Conservation (phyloP, 2,329 filamentous ascomycete species). For the Chaetomiaceae sp. region DNA sequence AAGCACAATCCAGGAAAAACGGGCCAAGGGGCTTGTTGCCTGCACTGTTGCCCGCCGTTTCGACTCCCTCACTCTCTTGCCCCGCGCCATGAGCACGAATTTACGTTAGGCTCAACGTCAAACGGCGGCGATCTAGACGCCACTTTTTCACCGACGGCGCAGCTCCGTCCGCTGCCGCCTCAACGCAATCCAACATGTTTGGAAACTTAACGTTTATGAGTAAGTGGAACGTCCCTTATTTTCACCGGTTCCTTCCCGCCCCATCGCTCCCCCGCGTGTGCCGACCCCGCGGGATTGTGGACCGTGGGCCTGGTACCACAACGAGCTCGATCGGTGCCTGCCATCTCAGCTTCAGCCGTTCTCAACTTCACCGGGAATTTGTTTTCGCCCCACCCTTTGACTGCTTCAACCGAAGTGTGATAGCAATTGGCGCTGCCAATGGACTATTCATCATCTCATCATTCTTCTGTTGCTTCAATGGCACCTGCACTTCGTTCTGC, state of each 20-base stretch:
- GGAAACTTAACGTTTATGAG: slow-evolving; percentile 31
- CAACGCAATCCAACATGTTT: slow-evolving; percentile 39
- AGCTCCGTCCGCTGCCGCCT: neutral
- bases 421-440: too few species aligned
- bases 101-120: too few species aligned
- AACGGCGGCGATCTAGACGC: neutral
- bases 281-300: slow-evolving; percentile 16
- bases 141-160: neutral
- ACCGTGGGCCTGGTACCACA: neutral
- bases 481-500: neutral
- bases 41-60: neutral
- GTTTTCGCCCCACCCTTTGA: too few species aligned
- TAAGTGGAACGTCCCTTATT: slow-evolving; percentile 8
- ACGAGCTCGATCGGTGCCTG: neutral
- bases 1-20: too few species aligned
- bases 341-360: neutral
- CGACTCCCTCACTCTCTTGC: too few species aligned
- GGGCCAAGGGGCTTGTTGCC: too few species aligned
- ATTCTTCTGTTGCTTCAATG: neutral
- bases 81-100: too few species aligned
- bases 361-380: neutral
- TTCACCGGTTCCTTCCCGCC: neutral
- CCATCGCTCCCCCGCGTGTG: too few species aligned
- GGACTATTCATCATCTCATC: too few species aligned
- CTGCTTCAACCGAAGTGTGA: too few species aligned